Percentiles rank a stretch among this genome's conserved stretches.
Evolutionary conservation across 345 rosid genomes (phyloP).

Genomic region (Combretum micranthum): DNA sequence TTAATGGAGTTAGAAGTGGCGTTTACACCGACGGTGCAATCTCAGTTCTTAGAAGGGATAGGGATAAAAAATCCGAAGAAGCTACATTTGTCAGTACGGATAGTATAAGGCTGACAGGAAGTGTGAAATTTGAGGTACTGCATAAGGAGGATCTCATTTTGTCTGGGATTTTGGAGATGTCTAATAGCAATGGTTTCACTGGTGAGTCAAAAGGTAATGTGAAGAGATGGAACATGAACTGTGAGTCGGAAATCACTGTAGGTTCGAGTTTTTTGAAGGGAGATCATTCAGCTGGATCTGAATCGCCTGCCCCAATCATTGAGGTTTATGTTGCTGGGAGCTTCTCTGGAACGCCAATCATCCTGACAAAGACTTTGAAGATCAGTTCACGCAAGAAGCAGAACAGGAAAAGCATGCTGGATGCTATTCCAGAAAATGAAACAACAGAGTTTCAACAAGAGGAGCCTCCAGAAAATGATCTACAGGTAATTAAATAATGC

Average conservation of each 20-base stretch:
- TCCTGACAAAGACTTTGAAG: constrained; percentile 72
- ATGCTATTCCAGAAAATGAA: constrained; percentile 74
- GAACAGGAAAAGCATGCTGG: constrained; percentile 41
- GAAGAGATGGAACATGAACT: constrained; percentile 69
- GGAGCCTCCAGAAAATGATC: constrained; percentile 28
- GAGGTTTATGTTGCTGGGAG: constrained; percentile 86
- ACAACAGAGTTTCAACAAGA: constrained; percentile 39
- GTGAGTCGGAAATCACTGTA: constrained; percentile 49
- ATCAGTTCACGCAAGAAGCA: constrained; percentile 62
- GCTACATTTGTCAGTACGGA: constrained; percentile 91
- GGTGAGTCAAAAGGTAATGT: constrained; percentile 50
- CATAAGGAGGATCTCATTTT: constrained; percentile 55
- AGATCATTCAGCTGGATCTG: constrained; percentile 37
- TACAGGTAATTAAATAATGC: constrained; percentile 41
- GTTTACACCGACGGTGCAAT: constrained; percentile 52
- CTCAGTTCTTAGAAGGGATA: constrained; percentile 67
- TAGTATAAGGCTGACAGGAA: constrained; percentile 65
- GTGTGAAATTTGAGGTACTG: constrained; percentile 75
- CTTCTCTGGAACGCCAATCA: constrained; percentile 70
- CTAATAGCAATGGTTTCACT: constrained; percentile 36
- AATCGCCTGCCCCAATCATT: constrained; percentile 43
- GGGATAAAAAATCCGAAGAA: constrained; percentile 78
- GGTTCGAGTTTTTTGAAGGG: constrained; percentile 63
- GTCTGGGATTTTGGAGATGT: constrained; percentile 70
- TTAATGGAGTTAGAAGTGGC: constrained; percentile 58